Conservation (phyloP, 2,329 filamentous ascomycete species). For the Microsporum audouinii region DNA sequence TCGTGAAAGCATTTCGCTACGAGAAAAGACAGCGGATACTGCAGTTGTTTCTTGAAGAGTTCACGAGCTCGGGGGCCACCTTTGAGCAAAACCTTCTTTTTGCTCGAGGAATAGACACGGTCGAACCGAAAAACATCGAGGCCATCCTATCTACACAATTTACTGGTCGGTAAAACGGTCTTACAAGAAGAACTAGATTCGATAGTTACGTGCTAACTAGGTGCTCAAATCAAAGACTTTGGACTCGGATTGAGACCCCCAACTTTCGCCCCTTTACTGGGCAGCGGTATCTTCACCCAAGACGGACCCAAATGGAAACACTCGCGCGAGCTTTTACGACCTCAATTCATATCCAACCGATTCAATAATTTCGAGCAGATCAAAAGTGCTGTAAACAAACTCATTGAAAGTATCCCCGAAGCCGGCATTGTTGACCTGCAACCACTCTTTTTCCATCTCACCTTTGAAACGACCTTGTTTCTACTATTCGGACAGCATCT, state of each 20-base stretch:
- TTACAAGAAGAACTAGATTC: not conserved
- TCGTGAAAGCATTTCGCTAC: not conserved
- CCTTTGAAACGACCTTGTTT: constrained; percentile 66
- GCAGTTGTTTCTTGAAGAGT: not conserved
- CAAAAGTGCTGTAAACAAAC: constrained; percentile 46
- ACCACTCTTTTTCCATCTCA: constrained; percentile 52
- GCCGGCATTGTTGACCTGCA: constrained; percentile 45
- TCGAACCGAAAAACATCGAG: constrained; percentile 13
- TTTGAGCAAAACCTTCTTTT: not conserved
- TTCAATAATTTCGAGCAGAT: constrained; percentile 47
- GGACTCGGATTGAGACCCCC: not conserved
- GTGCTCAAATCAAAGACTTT: not conserved
- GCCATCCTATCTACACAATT: constrained; percentile 11
- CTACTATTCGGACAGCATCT: constrained; percentile 56
- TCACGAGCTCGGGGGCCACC: not conserved
- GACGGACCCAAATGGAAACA: constrained; percentile 40
- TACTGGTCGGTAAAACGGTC: constrained; percentile 1
- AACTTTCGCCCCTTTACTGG: constrained; percentile 27
- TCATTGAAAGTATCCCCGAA: constrained; percentile 48
- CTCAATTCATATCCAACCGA: constrained; percentile 42
- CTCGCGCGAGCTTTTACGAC: constrained; percentile 26
- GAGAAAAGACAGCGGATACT: not conserved
- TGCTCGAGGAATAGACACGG: not conserved
- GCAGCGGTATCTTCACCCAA: constrained; percentile 39
- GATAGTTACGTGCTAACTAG: not conserved